These are phyloP conservation scores for Globisporangium nodosum DNA, from an alignment of 352 stramenopile genomes.

Conservation along the genomic window DNA sequence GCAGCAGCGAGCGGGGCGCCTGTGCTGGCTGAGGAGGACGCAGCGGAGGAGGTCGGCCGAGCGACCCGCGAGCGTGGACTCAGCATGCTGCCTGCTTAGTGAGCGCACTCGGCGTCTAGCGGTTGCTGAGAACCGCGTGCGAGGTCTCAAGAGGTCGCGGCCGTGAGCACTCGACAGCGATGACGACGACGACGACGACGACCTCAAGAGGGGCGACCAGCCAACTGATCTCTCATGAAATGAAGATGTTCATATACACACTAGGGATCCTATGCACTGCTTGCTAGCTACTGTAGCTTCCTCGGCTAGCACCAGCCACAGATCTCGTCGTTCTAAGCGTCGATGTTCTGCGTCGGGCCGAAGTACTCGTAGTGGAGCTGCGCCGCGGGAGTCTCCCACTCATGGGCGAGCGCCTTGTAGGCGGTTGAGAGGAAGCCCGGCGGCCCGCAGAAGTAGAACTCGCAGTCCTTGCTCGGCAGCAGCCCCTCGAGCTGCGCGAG, in stretches of 20 bases:
- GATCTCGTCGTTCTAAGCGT: slow-evolving; percentile 1
- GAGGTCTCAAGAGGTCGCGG: too few relatives aligned
- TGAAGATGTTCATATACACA: too few relatives aligned
- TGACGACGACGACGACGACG: too few relatives aligned
- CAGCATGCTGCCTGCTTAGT: background rate
- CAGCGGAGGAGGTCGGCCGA: background rate
- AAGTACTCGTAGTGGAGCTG: slow-evolving; percentile 69
- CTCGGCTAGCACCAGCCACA: too few relatives aligned
- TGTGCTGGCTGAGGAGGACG: background rate
- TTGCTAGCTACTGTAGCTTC: background rate
- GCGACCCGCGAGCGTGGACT: background rate
- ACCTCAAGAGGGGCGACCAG: too few relatives aligned
- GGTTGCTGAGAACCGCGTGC: too few relatives aligned
- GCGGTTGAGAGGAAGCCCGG: slow-evolving; percentile 48
- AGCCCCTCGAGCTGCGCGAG: slow-evolving; percentile 23
- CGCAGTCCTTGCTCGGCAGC: slow-evolving; percentile 28
- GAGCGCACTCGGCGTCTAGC: too few relatives aligned
- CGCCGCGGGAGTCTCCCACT: slow-evolving; percentile 27
- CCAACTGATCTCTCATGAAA: too few relatives aligned
- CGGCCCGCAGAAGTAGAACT: slow-evolving; percentile 60
- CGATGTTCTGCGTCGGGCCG: slow-evolving; percentile 41
- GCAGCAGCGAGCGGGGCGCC: background rate
- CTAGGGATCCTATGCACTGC: too few relatives aligned
- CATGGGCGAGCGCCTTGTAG: slow-evolving; percentile 24
- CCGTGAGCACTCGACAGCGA: too few relatives aligned